Evolutionary conservation across 2,329 filamentous ascomycete genomes (phyloP).

Genomic region (Podosphaera fusca): DNA sequence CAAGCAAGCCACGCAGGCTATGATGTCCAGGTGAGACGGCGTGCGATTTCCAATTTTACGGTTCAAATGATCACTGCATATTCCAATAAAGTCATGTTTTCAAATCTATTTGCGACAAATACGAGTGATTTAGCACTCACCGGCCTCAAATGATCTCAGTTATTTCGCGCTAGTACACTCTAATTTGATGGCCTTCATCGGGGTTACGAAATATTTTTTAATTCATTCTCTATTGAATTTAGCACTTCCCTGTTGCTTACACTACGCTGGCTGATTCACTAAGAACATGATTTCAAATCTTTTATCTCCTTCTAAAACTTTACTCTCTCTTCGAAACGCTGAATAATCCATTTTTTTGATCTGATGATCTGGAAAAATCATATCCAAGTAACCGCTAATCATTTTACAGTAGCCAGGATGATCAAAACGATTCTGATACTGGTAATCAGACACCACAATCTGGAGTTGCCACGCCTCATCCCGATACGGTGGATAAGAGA

Average conservation of each 20-base stretch:
- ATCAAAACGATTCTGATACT: conserved; percentile 54
- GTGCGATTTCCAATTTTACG: not conserved
- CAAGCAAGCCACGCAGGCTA: conserved; percentile 16
- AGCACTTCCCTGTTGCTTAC: not conserved
- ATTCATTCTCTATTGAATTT: not conserved
- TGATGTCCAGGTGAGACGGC: conserved; percentile 17
- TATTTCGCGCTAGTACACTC: not conserved
- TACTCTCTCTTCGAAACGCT: not conserved
- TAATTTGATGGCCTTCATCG: not conserved
- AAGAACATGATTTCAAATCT: not conserved
- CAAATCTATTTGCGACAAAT: not conserved
- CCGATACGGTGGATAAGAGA: conserved; percentile 84
- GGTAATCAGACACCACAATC: conserved; percentile 53
- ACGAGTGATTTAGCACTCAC: not conserved
- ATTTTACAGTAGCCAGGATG: conserved; percentile 30
- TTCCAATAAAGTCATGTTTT: not conserved
- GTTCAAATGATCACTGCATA: not conserved
- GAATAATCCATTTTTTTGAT: not conserved
- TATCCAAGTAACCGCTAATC: conserved; percentile 12
- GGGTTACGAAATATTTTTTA: not conserved
- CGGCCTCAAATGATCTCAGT: not conserved
- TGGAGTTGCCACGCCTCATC: conserved; percentile 77
- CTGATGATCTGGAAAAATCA: not conserved
- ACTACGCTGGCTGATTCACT: not conserved
- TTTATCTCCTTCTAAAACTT: not conserved